Conservation (phyloP, 225 moss, liverwort and hornwort genomes). For the Takakia lepidozioides region DNA sequence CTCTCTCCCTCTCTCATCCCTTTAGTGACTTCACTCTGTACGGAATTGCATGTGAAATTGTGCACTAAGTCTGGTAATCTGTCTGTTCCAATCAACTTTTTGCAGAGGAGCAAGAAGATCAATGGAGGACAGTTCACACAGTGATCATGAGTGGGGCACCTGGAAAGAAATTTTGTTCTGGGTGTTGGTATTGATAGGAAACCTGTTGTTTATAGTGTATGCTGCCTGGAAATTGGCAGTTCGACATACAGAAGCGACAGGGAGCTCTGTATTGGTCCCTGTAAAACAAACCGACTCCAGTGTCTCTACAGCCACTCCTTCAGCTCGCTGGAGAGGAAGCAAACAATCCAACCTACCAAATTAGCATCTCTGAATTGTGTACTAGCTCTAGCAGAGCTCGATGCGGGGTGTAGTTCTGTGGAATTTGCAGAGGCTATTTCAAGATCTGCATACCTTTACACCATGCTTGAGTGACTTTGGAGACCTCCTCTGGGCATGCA, state of each 20-base stretch:
- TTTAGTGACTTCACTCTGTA: too few species aligned
- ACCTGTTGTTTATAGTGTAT: slow-evolving; percentile 37
- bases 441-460: too few species aligned
- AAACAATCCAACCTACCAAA: slow-evolving; percentile 8
- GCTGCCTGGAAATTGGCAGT: slow-evolving; percentile 76
- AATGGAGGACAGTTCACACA: slow-evolving; percentile 36
- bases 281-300: slow-evolving; percentile 23
- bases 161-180: slow-evolving; percentile 55
- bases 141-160: slow-evolving; percentile 40
- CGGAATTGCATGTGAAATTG: too few species aligned
- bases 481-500: too few species aligned
- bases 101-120: slow-evolving; percentile 5
- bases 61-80: too few species aligned
- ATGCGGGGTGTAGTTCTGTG: too few species aligned
- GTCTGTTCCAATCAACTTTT: too few species aligned
- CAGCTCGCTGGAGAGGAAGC: slow-evolving; percentile 29
- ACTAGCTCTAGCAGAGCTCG: too few species aligned
- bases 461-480: too few species aligned
- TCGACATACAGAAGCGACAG: slow-evolving; percentile 83
- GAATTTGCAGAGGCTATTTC: too few species aligned
- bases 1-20: too few species aligned
- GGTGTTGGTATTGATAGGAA: slow-evolving; percentile 28
- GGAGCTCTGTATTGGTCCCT: slow-evolving; percentile 57
- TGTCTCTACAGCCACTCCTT: slow-evolving; percentile 38
- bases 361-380: too few species aligned